Percentiles rank a stretch among this genome's conserved stretches.
These are phyloP conservation scores for Ilyonectria sp. DNA, from an alignment of 2,329 filamentous ascomycete species.

Conservation along the genomic window DNA sequence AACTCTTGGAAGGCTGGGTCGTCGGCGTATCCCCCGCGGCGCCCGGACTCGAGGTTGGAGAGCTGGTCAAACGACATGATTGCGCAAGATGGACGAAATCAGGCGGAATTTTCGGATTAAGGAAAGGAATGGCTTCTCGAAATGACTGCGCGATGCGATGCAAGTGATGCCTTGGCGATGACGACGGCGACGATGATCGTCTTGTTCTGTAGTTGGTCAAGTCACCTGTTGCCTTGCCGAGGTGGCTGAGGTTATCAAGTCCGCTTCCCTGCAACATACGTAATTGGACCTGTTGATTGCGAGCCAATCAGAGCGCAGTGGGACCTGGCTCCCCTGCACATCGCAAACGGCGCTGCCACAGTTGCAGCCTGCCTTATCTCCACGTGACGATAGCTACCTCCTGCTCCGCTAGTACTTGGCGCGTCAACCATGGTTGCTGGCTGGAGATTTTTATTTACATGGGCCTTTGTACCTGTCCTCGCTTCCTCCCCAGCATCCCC, in stretches of 20 bases:
- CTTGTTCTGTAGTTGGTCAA: conserved; percentile 30
- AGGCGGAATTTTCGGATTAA: conserved; percentile 12
- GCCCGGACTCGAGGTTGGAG: conserved; percentile 84
- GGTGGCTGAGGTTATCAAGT: conserved; percentile 43
- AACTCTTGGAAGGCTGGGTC: conserved; percentile 92
- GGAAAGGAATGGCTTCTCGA: conserved; percentile 13
- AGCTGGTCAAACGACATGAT: conserved; percentile 93
- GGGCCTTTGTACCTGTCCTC: conserved; percentile 30
- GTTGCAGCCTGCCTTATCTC: conserved; percentile 39
- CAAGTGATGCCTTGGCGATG: conserved; percentile 18
- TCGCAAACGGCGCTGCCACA: conserved; percentile 5
- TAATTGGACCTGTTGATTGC: conserved; percentile 42
- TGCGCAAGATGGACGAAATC: conserved; percentile 6
- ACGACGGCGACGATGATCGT: conserved; percentile 18
- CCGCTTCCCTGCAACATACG: conserved; percentile 46
- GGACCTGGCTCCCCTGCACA: conserved; percentile 31
- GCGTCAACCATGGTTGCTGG: conserved; percentile 49
- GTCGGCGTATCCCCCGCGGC: conserved; percentile 86
- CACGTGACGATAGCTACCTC: conserved; percentile 50
- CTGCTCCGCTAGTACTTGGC: conserved; percentile 32
- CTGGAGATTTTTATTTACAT: conserved; percentile 56
- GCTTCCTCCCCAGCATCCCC: conserved; percentile 36
- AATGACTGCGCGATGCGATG: conserved; percentile 25
- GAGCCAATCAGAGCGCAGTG: conserved; percentile 39
- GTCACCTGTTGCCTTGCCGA: conserved; percentile 47